Evolutionary conservation across 2,329 filamentous ascomycete species (phyloP), one percentile per base, ranked within the genome.

Genomic region (Tolypocladium sp.): DNA sequence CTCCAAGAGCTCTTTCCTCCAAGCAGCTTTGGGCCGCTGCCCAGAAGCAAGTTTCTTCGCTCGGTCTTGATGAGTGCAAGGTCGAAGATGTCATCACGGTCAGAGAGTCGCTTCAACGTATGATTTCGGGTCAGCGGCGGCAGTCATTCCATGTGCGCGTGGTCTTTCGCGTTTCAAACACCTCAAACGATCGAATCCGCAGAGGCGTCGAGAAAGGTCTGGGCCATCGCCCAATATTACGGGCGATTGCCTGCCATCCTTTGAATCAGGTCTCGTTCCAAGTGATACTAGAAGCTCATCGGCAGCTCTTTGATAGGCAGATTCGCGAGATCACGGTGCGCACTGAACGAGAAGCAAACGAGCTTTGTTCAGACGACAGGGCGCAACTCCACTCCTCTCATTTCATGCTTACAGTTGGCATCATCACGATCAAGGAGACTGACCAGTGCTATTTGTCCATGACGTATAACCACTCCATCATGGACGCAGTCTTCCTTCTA

Each of bases 81-180:
- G 61, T 73, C 12, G 70, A 73, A 59, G 66, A 70, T 51, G 57
- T 70, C 10, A 61, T 74, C 13, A 61, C 66, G 2, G 67, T 75
- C 42, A 67, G 70, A 22, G 60, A 66, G 41, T 67, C 67, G 8
- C 62, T 73, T 33, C 64, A 69, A 44, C 61, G 71, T 20, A 69
- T 69, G 20, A 68, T 67, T 4, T 59, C 64, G n/a, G 72, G 72
- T 10, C 61, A 63, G 41, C 66, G 72, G 27, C 68, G 70, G 12
- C 70, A 73, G 60, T 73, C 72, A 12, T 74, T 73, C 60, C 67
- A 71, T 46, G 67, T 67, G 57, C 70, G 70, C 46, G 64, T 73
- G 55, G 65, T 69, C 13, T 74, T 73, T 56, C 65, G 66, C 6
- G 57, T 72, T 49, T 59, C 61, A 5, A 59, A 61, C 51, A 56